Evolutionary conservation across 768 basidiomycete genomes (phyloP).

Genomic region (Suillus luteus): DNA sequence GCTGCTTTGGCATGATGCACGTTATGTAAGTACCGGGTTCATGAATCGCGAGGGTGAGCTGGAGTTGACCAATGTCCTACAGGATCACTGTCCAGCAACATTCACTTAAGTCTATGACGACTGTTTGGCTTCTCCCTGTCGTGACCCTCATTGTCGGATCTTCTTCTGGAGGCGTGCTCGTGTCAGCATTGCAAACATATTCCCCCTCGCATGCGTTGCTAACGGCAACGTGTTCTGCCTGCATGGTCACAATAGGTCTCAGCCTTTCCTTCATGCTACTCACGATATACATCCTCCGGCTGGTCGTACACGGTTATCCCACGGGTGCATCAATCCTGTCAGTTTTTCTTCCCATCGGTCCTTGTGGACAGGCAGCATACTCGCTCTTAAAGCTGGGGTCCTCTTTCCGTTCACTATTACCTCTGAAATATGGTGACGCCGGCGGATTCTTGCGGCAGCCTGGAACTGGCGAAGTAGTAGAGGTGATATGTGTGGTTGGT

Average conservation of each 20-base stretch:
- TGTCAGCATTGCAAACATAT: slow-evolving; percentile 46
- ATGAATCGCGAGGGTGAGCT: slow-evolving; percentile 27
- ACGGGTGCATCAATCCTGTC: slow-evolving; percentile 51
- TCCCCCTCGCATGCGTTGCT: slow-evolving; percentile 52
- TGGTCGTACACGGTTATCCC: slow-evolving; percentile 58
- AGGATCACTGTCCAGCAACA: slow-evolving; percentile 65
- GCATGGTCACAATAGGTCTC: slow-evolving; percentile 58
- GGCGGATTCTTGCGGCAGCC: slow-evolving; percentile 36
- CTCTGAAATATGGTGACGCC: slow-evolving; percentile 35
- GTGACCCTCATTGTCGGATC: slow-evolving; percentile 73
- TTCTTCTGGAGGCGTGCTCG: slow-evolving; percentile 64
- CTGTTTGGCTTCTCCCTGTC: slow-evolving; percentile 75
- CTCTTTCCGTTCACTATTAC: slow-evolving; percentile 41
- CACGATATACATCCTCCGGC: slow-evolving; percentile 60
- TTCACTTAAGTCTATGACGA: slow-evolving; percentile 54
- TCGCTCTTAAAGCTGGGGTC: slow-evolving; percentile 58
- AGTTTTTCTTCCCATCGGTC: slow-evolving; percentile 74
- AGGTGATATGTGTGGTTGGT: slow-evolving; percentile 47
- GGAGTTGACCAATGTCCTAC: slow-evolving; percentile 14
- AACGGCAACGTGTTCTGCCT: slow-evolving; percentile 54
- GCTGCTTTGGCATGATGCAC: slow-evolving; percentile 64
- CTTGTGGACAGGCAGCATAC: slow-evolving; percentile 68
- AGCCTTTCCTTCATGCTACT: slow-evolving; percentile 66
- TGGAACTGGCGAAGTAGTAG: slow-evolving; percentile 41
- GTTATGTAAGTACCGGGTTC: slow-evolving; percentile 53